Conservation (phyloP, 2,329 filamentous ascomycete genomes). For the Penicillium sp. region DNA sequence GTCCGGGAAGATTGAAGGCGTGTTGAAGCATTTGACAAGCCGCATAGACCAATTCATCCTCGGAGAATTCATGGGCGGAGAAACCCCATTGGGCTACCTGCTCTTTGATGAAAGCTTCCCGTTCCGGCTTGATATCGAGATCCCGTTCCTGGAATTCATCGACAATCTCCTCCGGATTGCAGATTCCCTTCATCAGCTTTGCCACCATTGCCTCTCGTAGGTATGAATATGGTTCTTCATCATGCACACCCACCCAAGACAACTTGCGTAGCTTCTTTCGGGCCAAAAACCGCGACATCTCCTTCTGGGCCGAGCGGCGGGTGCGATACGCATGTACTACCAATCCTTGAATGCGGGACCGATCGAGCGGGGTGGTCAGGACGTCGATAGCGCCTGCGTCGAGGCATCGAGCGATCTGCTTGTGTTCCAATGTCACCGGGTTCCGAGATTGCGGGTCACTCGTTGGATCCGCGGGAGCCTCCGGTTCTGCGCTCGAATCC, state of each 20-base stretch:
- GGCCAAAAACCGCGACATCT: conserved; percentile 71
- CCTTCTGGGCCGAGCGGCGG: conserved; percentile 72
- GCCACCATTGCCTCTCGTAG: conserved; percentile 90
- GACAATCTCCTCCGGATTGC: conserved; percentile 64
- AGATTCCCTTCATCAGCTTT: conserved; percentile 84
- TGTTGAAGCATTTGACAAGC: conserved; percentile 89
- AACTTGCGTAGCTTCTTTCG: conserved; percentile 76
- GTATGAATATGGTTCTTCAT: conserved; percentile 85
- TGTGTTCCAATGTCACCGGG: conserved; percentile 46
- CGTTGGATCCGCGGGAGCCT: conserved; percentile 2
- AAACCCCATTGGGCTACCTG: conserved; percentile 82
- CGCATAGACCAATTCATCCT: conserved; percentile 86
- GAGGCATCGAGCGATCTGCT: conserved; percentile 69
- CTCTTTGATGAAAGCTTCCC: conserved; percentile 64
- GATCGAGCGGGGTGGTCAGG: conserved; percentile 74
- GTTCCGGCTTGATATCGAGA: conserved; percentile 66
- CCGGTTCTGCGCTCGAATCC: conserved; percentile 22
- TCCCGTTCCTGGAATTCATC: conserved; percentile 64
- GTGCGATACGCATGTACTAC: conserved; percentile 82
- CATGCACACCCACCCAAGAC: conserved; percentile 87
- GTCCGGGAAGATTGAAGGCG: conserved; percentile 75
- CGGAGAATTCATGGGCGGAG: conserved; percentile 82
- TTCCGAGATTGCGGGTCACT: conserved; percentile 24
- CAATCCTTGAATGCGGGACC: conserved; percentile 71
- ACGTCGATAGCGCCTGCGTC: conserved; percentile 88